A percentile compares a stretch with the other conserved stretches of the same genome.
These are phyloP conservation scores for Eucalyptus erythrocorys DNA, from an alignment of 345 rosid genomes.

Conservation along the genomic window DNA sequence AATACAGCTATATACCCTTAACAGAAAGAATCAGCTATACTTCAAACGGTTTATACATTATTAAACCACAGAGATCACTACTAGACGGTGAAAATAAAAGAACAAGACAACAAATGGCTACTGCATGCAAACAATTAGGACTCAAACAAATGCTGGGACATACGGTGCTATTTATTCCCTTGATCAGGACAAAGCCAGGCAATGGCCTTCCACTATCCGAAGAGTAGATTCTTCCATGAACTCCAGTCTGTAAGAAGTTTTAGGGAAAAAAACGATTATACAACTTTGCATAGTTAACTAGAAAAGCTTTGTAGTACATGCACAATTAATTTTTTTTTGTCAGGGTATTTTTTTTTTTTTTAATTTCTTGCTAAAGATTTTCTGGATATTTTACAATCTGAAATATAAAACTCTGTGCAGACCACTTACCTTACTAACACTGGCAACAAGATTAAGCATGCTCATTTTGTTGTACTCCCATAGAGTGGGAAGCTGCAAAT, in stretches of 20 bases:
- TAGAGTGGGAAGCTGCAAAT: conserved; percentile 62
- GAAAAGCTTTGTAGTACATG: background rate
- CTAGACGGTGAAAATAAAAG: background rate
- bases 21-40: background rate
- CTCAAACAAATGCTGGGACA: background rate
- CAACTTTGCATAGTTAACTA: background rate
- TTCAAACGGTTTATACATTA: background rate
- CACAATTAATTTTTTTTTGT: background rate
- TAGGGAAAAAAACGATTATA: background rate
- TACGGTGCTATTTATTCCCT: conserved; percentile 81
- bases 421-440: conserved; percentile 55
- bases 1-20: background rate
- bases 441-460: conserved; percentile 83
- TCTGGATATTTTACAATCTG: background rate
- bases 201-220: conserved; percentile 66
- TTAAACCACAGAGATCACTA: background rate
- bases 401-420: background rate
- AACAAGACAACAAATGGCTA: background rate
- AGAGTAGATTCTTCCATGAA: conserved; percentile 86
- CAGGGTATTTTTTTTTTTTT: background rate
- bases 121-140: background rate
- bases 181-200: conserved; percentile 49
- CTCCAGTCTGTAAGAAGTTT: conserved; percentile 44
- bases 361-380: background rate
- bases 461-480: conserved; percentile 91